Evolutionary conservation across 225 moss, liverwort and hornwort genomes (phyloP), one percentile per base, ranked within the genome.

Genomic region (Physcomitrium patens): DNA sequence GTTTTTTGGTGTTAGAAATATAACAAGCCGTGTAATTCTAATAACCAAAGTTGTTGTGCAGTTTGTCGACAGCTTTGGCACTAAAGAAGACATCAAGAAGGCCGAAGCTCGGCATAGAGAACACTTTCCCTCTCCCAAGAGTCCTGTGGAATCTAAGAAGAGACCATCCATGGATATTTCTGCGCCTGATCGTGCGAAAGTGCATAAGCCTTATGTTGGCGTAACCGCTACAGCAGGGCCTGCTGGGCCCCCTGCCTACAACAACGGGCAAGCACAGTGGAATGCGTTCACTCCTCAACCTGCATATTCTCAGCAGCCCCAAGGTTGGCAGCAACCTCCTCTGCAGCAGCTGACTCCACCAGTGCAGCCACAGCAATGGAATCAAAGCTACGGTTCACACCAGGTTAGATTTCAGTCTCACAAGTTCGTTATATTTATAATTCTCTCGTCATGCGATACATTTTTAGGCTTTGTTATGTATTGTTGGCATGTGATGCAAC

Each of bases 321-420:
- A 93, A 72, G 93, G 88, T 31, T 99, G 97, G 97, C 97, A 94
- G 80, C 96, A 94, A 72, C 93, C 97, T 23, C 90, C 94, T 55
- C 97, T 91, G 31, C 97, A 99, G 67, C 95, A 93, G 80, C 84
- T 85, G 24, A 87, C 89, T 22, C 91, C 90, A 23, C 97, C 90
- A 5, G 92, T 88, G 22, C 94, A 94, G 71, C 85, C 87, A 0
- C 97, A 94, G 71, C 97, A 99, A 69, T 99, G 97, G 97, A 99
- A 93, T 75, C 89, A 93, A 71, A 91, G 93, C 74, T 99, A 99
- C 70, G 90, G 88, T 65, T 84, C 80, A 58, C 97, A 94, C 68
- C 97, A 99, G 97, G 97, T 96, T 55, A 12, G 12, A 28, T 44
- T 3, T 37, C 31, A 43, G 48, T 27, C 31, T 13, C 7, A 37